A percentile compares a stretch with the other conserved stretches of the same genome.
These are phyloP conservation scores for Quercus berberidifolia DNA, from an alignment of 306 rosid genomes.

Conservation along the genomic window DNA sequence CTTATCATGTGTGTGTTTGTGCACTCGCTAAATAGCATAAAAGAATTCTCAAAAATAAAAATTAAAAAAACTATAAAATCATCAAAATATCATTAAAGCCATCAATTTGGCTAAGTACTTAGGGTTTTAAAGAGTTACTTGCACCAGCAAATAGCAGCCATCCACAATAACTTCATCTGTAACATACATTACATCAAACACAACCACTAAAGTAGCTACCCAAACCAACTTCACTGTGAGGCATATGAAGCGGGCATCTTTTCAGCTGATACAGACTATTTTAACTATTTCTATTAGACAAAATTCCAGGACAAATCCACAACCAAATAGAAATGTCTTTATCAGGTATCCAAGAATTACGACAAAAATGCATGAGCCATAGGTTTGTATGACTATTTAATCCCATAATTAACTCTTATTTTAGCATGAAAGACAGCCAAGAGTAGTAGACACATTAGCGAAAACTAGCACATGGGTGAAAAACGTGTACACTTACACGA, in stretches of 20 bases:
- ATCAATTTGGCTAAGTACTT: neutral
- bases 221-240: neutral
- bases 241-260: neutral
- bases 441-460: neutral
- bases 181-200: neutral
- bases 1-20: neutral
- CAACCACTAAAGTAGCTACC: neutral
- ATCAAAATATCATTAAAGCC: neutral
- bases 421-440: neutral
- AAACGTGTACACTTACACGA: constrained; percentile 14
- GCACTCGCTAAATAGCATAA: neutral
- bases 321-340: neutral
- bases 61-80: neutral
- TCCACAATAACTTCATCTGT: neutral
- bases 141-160: neutral
- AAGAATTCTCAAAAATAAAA: neutral
- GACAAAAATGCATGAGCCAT: too few species aligned
- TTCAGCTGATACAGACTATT: neutral
- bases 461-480: neutral
- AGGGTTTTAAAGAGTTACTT: neutral
- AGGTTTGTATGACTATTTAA: too few species aligned
- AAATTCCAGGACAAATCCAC: neutral
- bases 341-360: too few species aligned
- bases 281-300: neutral
- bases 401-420: neutral